These are phyloP conservation scores for Coniochaeta sp. DNA, from an alignment of 2,329 filamentous ascomycete species.

Conservation along the genomic window DNA sequence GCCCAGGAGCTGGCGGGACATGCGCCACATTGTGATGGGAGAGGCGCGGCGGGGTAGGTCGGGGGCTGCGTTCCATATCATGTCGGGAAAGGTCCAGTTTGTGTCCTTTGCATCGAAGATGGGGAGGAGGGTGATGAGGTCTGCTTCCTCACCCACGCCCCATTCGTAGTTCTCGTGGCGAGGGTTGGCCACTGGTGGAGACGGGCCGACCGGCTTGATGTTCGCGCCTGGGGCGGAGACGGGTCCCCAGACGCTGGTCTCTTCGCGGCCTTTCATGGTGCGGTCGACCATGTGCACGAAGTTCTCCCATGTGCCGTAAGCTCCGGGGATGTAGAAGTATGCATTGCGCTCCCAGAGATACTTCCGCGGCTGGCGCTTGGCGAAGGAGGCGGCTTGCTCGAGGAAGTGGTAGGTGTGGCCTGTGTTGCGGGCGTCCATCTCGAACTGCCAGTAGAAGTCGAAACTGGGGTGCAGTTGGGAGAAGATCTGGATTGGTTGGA, in stretches of 20 bases:
- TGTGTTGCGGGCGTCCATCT: slow-evolving; percentile 71
- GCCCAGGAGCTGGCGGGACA: slow-evolving; percentile 63
- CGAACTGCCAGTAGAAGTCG: slow-evolving; percentile 79
- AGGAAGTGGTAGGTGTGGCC: slow-evolving; percentile 76
- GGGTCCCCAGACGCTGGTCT: slow-evolving; percentile 59
- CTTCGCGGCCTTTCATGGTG: slow-evolving; percentile 28
- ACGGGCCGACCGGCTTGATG: slow-evolving; percentile 49
- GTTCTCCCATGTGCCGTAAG: slow-evolving; percentile 57
- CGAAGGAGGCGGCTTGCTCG: slow-evolving; percentile 56
- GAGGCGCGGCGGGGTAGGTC: slow-evolving; percentile 64
- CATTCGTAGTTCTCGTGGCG: slow-evolving; percentile 10
- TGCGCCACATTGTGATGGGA: slow-evolving; percentile 66
- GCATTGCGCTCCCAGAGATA: slow-evolving; percentile 66
- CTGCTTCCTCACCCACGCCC: slow-evolving; percentile 15
- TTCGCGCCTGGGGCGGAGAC: slow-evolving; percentile 36
- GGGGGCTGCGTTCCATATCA: slow-evolving; percentile 50
- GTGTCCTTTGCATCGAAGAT: slow-evolving; percentile 67
- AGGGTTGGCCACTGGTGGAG: slow-evolving; percentile 7
- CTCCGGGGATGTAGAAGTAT: slow-evolving; percentile 61
- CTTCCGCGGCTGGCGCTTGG: slow-evolving; percentile 60
- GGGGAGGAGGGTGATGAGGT: slow-evolving; percentile 53
- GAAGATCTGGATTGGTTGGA: slow-evolving; percentile 67
- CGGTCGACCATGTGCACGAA: slow-evolving; percentile 59
- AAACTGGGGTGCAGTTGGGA: slow-evolving; percentile 69
- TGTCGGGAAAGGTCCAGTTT: slow-evolving; percentile 62